phyloP scores from a whole-genome alignment of 345 rosid species.

The Gynandropsis gynandra region DNA sequence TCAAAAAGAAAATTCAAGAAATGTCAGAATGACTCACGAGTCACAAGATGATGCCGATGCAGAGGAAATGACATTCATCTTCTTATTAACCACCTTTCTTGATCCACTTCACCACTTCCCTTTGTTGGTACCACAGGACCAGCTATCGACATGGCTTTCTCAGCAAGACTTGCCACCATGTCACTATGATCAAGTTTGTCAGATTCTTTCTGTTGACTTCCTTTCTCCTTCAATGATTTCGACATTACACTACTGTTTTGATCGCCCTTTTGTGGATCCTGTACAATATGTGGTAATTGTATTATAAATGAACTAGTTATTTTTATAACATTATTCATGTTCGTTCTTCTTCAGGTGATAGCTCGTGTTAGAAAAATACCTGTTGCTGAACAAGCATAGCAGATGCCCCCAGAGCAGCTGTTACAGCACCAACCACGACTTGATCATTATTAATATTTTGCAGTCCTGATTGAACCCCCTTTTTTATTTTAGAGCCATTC shows the following conservation, averaged over 20 bases:
- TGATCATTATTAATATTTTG: constrained; percentile 32
- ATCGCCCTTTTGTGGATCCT: constrained; percentile 31
- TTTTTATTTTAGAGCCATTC: constrained; percentile 21
- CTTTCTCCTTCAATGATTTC: constrained; percentile 31
- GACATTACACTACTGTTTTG: constrained; percentile 26
- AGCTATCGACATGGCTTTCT: constrained; percentile 94
- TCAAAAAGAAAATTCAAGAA: constrained; percentile 17
- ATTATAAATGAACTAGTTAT: background rate
- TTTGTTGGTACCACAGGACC: constrained; percentile 91
- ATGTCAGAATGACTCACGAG: constrained; percentile 16
- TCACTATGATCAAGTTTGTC: constrained; percentile 38
- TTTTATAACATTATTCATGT: constrained; percentile 1
- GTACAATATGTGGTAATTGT: constrained; percentile 13
- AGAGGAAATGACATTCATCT: constrained; percentile 6
- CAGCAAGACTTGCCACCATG: constrained; percentile 74
- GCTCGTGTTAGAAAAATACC: constrained; percentile 37
- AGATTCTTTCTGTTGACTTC: constrained; percentile 29
- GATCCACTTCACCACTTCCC: constrained; percentile 89
- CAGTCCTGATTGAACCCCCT: constrained; percentile 27
- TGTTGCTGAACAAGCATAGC: constrained; percentile 56
- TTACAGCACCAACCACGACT: constrained; percentile 77
- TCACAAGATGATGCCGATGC: constrained; percentile 8
- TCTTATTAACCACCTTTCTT: constrained; percentile 53
- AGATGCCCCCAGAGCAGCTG: constrained; percentile 93
- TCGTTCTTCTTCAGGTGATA: background rate